phyloP scores from a whole-genome alignment of 2,329 filamentous ascomycete genomes.

The Pezicula radicicola region DNA sequence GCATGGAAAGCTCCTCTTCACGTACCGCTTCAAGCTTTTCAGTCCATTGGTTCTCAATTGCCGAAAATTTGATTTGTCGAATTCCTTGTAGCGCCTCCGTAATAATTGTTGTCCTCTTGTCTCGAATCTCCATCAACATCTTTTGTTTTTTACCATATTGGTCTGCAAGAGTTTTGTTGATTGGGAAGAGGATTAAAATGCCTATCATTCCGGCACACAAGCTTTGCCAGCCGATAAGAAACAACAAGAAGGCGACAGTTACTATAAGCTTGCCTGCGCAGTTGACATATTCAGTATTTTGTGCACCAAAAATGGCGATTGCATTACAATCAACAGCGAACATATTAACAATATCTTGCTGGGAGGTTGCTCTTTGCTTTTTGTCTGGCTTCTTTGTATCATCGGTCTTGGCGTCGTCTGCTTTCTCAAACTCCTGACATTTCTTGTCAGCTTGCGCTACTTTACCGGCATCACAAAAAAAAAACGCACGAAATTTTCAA shows the following conservation, averaged over 20 bases:
- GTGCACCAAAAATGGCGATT: conserved; percentile 61
- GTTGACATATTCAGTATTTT: conserved; percentile 59
- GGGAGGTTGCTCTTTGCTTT: conserved; percentile 38
- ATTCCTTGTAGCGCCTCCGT: conserved; percentile 75
- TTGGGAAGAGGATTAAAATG: conserved; percentile 59
- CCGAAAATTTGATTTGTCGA: conserved; percentile 79
- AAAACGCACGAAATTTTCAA: too few species aligned
- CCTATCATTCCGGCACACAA: conserved; percentile 61
- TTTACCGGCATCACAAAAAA: neutral
- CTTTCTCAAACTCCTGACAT: neutral
- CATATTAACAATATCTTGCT: conserved; percentile 71
- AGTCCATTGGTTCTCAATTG: conserved; percentile 71
- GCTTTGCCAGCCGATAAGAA: conserved; percentile 69
- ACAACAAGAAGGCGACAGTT: conserved; percentile 58
- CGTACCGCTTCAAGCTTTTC: conserved; percentile 60
- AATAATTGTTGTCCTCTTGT: conserved; percentile 71
- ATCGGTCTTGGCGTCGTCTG: conserved; percentile 1
- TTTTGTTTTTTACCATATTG: conserved; percentile 62
- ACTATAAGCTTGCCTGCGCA: conserved; percentile 59
- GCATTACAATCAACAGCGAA: conserved; percentile 71
- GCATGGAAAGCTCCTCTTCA: conserved; percentile 60
- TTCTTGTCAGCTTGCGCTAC: neutral
- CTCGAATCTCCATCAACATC: conserved; percentile 67
- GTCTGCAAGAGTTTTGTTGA: conserved; percentile 64
- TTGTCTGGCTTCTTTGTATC: neutral